Conservation (phyloP, 225 moss, liverwort and hornwort species). For the Rhytidiadelphus loreus region DNA sequence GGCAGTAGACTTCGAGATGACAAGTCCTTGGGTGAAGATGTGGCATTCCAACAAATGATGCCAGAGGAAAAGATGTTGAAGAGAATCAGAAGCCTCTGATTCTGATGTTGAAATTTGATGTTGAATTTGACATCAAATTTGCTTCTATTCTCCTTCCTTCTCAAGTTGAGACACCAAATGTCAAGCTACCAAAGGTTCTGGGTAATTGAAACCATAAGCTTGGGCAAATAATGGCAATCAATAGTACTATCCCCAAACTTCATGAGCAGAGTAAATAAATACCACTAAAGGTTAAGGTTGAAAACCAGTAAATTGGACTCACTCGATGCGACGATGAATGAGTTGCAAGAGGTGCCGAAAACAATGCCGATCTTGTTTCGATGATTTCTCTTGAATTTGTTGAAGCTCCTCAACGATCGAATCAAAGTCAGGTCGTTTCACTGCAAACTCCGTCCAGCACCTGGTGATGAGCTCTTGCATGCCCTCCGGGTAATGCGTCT, state of each 20-base stretch:
- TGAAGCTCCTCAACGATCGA: conserved; percentile 9
- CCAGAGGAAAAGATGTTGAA: background rate
- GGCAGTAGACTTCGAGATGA: background rate
- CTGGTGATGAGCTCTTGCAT: conserved; percentile 23
- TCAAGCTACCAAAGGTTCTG: background rate
- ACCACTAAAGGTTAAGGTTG: background rate
- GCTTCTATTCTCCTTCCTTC: background rate
- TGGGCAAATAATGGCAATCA: background rate
- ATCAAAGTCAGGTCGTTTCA: conserved; percentile 28
- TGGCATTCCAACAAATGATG: background rate
- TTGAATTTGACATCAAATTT: background rate
- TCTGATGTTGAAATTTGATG: too few relatives aligned
- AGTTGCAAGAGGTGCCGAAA: conserved; percentile 27
- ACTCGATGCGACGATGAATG: conserved; percentile 13
- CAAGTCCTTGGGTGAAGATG: background rate
- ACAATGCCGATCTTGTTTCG: conserved; percentile 19
- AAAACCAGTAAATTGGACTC: background rate
- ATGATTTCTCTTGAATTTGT: background rate
- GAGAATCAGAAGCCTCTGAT: background rate
- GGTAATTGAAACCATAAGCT: background rate
- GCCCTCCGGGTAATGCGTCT: conserved; percentile 42
- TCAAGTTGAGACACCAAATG: background rate
- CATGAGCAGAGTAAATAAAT: background rate
- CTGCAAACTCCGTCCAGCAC: conserved; percentile 29
- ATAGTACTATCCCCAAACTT: background rate